phyloP scores from a whole-genome alignment of 768 basidiomycete species.

The Tremella fuciformis region DNA sequence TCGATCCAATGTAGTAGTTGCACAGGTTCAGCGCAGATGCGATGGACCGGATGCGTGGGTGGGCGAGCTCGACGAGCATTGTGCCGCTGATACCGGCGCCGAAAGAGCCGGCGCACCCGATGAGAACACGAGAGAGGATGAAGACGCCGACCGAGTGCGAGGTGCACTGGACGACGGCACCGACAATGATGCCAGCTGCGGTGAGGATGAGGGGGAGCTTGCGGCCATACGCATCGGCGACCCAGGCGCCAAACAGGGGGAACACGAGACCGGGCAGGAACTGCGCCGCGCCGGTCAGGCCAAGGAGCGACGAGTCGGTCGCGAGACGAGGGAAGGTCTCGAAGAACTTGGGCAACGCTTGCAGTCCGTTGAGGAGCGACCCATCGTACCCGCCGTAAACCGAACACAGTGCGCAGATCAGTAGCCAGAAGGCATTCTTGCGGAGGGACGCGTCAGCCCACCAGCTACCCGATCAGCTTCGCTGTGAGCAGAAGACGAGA shows the following conservation, averaged over 20 bases:
- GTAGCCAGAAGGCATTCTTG: conserved; percentile 1
- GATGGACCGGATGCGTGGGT: too few species aligned
- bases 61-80: conserved; percentile 75
- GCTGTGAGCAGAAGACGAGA: too few species aligned
- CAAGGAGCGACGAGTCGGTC: not conserved
- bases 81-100: conserved; percentile 70
- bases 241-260: not conserved
- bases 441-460: not conserved
- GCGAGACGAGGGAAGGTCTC: not conserved
- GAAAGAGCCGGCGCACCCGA: conserved; percentile 52
- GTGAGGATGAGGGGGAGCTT: too few species aligned
- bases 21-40: too few species aligned
- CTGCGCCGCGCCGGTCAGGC: too few species aligned
- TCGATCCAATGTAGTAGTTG: too few species aligned
- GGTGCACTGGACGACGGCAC: not conserved
- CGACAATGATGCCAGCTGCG: too few species aligned
- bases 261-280: too few species aligned
- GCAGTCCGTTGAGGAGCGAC: not conserved
- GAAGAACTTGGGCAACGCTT: too few species aligned
- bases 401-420: not conserved
- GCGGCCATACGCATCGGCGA: not conserved
- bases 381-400: conserved; percentile 1
- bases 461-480: too few species aligned
- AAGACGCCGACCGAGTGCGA: not conserved
- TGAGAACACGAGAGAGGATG: not conserved